Conservation (phyloP, 2,329 filamentous ascomycete genomes). For the Periconia macrospinosa region DNA sequence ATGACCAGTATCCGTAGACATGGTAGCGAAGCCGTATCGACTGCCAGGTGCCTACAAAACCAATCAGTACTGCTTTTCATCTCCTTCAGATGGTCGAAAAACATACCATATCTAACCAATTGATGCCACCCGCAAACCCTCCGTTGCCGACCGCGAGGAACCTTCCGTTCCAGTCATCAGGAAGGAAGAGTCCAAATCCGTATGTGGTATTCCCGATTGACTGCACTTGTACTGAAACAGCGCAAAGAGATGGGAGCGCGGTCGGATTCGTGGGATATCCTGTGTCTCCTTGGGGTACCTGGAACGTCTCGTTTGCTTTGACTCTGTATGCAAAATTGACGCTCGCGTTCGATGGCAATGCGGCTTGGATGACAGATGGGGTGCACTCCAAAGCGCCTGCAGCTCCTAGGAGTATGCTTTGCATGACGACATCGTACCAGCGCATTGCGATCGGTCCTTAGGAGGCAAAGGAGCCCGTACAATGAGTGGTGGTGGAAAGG, state of each 20-base stretch:
- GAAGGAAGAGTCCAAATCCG: conserved; percentile 44
- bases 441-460: conserved; percentile 14
- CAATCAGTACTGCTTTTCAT: background rate
- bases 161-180: conserved; percentile 42
- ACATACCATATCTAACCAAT: conserved; percentile 52
- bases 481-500: background rate
- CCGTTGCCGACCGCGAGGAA: conserved; percentile 49
- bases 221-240: conserved; percentile 40
- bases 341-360: conserved; percentile 38
- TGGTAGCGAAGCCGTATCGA: conserved; percentile 47
- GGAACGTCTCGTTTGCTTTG: conserved; percentile 41
- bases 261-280: conserved; percentile 46
- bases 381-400: conserved; percentile 33
- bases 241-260: conserved; percentile 42
- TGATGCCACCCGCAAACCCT: conserved; percentile 52
- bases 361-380: conserved; percentile 32
- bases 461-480: background rate
- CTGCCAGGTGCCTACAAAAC: conserved; percentile 21
- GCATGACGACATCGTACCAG: conserved; percentile 13
- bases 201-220: conserved; percentile 39
- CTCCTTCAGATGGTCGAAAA: background rate
- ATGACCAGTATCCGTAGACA: conserved; percentile 52
- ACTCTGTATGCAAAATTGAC: conserved; percentile 40
- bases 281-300: conserved; percentile 40
- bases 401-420: conserved; percentile 18